A percentile compares a stretch with the other conserved stretches of the same genome.
Evolutionary conservation across 352 stramenopile genomes (phyloP).

Genomic region (Pythium scleroteichum): DNA sequence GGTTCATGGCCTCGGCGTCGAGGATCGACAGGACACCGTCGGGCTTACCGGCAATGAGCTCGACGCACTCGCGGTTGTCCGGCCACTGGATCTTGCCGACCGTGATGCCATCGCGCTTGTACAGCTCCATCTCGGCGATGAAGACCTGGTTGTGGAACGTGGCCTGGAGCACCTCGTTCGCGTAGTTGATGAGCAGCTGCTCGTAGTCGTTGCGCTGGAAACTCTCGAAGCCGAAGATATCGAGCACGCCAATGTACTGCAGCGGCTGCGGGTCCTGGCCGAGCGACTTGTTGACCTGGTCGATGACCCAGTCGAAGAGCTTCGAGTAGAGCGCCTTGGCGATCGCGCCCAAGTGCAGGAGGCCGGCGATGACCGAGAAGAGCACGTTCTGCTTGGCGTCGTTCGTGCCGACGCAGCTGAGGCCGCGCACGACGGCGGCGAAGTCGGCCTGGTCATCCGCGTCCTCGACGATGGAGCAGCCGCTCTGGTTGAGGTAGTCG

Average conservation of each 20-base stretch:
- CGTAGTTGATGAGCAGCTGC: conserved; percentile 91
- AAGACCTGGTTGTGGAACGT: conserved; percentile 92
- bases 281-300: conserved; percentile 85
- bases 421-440: conserved; percentile 64
- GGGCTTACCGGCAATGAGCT: conserved; percentile 87
- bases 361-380: conserved; percentile 87
- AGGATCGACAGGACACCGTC: conserved; percentile 83
- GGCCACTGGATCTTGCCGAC: conserved; percentile 91
- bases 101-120: conserved; percentile 86
- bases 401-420: conserved; percentile 87
- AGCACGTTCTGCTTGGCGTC: conserved; percentile 90
- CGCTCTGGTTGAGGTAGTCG: conserved; percentile 91
- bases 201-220: conserved; percentile 91
- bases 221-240: conserved; percentile 93
- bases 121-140: conserved; percentile 86
- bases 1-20: no score
- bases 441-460: conserved; percentile 92
- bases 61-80: conserved; percentile 88
- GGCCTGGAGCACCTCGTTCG: conserved; percentile 89
- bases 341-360: conserved; percentile 94
- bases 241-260: conserved; percentile 87
- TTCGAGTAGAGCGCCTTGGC: conserved; percentile 95
- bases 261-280: conserved; percentile 31
- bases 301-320: conserved; percentile 93
- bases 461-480: conserved; percentile 80